Base-by-base conservation (phyloP, 2,329 filamentous ascomycete species). In the Alternaria conjuncta region DNA sequence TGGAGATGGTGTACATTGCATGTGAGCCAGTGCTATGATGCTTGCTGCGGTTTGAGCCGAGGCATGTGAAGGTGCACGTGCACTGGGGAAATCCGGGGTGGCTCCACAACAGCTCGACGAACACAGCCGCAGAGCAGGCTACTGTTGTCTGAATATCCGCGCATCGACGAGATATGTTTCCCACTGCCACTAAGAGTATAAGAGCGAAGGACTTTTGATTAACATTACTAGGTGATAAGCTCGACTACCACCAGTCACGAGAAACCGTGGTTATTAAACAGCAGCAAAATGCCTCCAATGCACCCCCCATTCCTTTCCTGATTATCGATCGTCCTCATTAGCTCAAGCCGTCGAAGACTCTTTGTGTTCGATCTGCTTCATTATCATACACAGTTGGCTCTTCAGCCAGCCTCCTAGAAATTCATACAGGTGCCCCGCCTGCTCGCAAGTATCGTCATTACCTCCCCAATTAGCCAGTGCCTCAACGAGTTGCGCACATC, bases 351-450 rank as follows among this genome's bases (percentile, higher is more conserved):
- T 18, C 20, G 50, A 1, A 36, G 62, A 30, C n/a, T 59, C 55
- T 46, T 18, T 60, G 45, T 65, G 64, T 55, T 71, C 69, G 7
- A 78, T 69, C 55, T 76, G 67, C 47, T 65, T 64, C 18, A 74
- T 54, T 25, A 73, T 77, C 68, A 71, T 76, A 57, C 68, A 70
- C 53, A 77, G 57, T 63, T 77, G 71, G 47, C 67, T 74, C 70
- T 76, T 75, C 51, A 78, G 55, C 76, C 76, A 78, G 26, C 72
- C 69, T 32, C 76, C 75, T 4, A 78, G 63, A 12, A 74, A 67
- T 61, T 74, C 73, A 50, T 77, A 78, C 47, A 78, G 47, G 26
- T 72, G 75, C 64, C 74, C 70, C 2, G 72, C 73, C 56, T 76
- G 72, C 46, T 71, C 73, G 6, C 61, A 63, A 10, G 49, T 13